Conservation (phyloP, 306 rosid species). For the Mimosa pudica region DNA sequence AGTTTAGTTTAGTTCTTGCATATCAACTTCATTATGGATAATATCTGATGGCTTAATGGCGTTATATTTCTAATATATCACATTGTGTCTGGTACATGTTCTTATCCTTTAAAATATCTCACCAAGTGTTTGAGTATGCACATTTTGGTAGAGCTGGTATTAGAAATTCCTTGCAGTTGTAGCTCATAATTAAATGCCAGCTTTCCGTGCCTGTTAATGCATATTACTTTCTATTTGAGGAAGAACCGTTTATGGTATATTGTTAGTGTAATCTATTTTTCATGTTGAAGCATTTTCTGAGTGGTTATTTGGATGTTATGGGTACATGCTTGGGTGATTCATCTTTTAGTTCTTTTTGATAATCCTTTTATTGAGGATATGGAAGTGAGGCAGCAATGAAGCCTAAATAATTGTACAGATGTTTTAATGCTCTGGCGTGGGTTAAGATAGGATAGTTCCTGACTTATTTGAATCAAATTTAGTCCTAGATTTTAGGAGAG, state of each 20-base stretch:
- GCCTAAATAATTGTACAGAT: not conserved
- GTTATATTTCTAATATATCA: not conserved
- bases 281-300: conserved; percentile 19
- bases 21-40: not conserved
- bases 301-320: conserved; percentile 9
- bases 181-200: not conserved
- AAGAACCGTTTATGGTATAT: conserved; percentile 23
- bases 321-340: not conserved
- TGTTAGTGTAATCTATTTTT: conserved; percentile 18
- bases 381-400: not conserved
- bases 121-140: not conserved
- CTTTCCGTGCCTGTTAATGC: conserved; percentile 11
- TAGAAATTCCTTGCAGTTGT: conserved; percentile 13
- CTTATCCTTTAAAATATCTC: not conserved
- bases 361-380: not conserved
- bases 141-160: not conserved
- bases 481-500: not conserved
- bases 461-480: not conserved
- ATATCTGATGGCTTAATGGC: not conserved
- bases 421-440: not conserved
- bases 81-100: not conserved
- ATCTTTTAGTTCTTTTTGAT: not conserved
- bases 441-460: not conserved
- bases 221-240: conserved; percentile 25
- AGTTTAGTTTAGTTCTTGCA: not conserved